Conservation (phyloP, 768 basidiomycete species). For the Tylopilus sp. region DNA sequence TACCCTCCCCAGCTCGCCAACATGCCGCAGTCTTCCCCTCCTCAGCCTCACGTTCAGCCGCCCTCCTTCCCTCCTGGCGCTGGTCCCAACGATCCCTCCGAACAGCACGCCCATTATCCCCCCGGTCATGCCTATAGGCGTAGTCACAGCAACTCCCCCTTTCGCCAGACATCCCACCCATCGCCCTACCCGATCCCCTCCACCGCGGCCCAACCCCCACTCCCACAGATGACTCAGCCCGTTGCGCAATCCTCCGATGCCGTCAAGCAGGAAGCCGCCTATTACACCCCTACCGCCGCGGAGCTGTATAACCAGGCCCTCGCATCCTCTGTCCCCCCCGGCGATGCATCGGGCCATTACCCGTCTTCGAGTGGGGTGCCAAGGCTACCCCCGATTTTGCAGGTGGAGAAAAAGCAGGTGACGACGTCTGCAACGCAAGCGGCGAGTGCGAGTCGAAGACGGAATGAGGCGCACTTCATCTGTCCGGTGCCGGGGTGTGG, state of each 20-base stretch:
- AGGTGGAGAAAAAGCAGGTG: slow-evolving; percentile 92
- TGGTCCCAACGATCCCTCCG: slow-evolving; percentile 33
- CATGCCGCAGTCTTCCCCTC: slow-evolving; percentile 29
- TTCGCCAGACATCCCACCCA: slow-evolving; percentile 39
- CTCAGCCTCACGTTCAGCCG: slow-evolving; percentile 33
- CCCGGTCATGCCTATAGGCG: slow-evolving; percentile 33
- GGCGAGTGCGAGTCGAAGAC: slow-evolving; percentile 82
- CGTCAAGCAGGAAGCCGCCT: slow-evolving; percentile 41
- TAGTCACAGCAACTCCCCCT: slow-evolving; percentile 31
- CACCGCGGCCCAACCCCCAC: slow-evolving; percentile 26
- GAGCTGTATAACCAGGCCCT: slow-evolving; percentile 52
- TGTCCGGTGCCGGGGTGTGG: slow-evolving; percentile 96
- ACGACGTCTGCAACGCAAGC: slow-evolving; percentile 92
- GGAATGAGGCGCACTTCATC: slow-evolving; percentile 89
- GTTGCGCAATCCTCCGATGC: slow-evolving; percentile 20
- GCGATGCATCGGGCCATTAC: slow-evolving; percentile 29
- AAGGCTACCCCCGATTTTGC: slow-evolving; percentile 79
- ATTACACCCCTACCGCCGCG: slow-evolving; percentile 50
- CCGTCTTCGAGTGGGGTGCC: slow-evolving; percentile 33
- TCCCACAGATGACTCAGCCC: slow-evolving; percentile 26
- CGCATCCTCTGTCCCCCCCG: slow-evolving; percentile 23
- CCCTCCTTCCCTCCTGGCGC: slow-evolving; percentile 35
- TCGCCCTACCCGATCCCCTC: slow-evolving; percentile 37
- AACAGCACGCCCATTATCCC: slow-evolving; percentile 34
- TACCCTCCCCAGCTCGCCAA: slow-evolving; percentile 29